Evolutionary conservation across 805 yeast species (phyloP), one percentile per base, ranked within the genome.

Genomic region (Cyberlindnera maclurae): DNA sequence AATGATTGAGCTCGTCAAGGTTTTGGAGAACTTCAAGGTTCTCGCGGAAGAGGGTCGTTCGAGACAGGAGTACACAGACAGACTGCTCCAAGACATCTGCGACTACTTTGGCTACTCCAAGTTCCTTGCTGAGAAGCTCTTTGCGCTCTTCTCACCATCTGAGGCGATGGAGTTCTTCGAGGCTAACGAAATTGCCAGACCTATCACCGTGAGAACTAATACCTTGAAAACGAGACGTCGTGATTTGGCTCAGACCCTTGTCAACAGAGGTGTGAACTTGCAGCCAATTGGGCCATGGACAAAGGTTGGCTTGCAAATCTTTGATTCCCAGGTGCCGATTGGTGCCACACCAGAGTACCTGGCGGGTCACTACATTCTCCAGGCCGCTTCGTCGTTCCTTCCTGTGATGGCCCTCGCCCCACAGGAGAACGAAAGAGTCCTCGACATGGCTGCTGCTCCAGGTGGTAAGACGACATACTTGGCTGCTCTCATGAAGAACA

Each of bases 391-490:
- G 5, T 89, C 97, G 9, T 93, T 90, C 64, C 67, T 93, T 57
- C 99, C 99, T 8, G 96, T 89, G 15, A 86, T 93, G 90, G 99
- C 99, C 1, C 68, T 93, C 52, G 90, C 80, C 46, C 98, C 99
- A n/a, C 94, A 88, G 60, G 97, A 88, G 63, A 80, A 84, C 58
- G 99, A 93, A 68, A 82, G 98, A 57, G 73, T 93, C 30, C 70
- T 93, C 46, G 99, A 93, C 67, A 93, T 93, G 99, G 97, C 98
- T 34, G 95, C 98, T 44, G 97, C 98, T 22, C 98, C 98, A 49
- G 98, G 98, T 68, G 98, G 98, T 65, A 90, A 90, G 60, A 87
- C 97, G 15, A 90, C 98, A 2, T 89, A 87, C 60, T 77, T 90
- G 38, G 78, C 95, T 28, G 97, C 99, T 1, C 64, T 90, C 66